These are phyloP conservation scores for Phytophthora cryptogea DNA, from an alignment of 352 stramenopile genomes.

Conservation along the genomic window DNA sequence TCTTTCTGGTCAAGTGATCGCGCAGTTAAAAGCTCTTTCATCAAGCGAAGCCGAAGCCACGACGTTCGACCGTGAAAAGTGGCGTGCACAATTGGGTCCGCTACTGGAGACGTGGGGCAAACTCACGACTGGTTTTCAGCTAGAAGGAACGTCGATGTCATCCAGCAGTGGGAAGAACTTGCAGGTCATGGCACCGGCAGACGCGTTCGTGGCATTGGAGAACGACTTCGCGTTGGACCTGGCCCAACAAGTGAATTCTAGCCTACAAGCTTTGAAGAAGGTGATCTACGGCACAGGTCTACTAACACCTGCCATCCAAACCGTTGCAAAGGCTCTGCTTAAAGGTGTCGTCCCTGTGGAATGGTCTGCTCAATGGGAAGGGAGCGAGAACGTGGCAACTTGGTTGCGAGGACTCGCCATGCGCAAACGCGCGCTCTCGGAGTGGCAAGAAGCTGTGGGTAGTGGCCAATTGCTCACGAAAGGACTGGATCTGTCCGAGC, in stretches of 20 bases:
- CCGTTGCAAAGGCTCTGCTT: constrained; percentile 72
- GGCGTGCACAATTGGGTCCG: constrained; percentile 87
- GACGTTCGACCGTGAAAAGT: constrained; percentile 93
- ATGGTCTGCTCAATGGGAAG: constrained; percentile 87
- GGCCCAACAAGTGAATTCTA: constrained; percentile 65
- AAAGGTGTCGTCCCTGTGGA: constrained; percentile 70
- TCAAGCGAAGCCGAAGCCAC: constrained; percentile 56
- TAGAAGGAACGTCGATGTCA: constrained; percentile 38
- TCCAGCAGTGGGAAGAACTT: constrained; percentile 40
- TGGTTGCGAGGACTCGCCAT: constrained; percentile 86
- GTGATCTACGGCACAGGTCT: constrained; percentile 92
- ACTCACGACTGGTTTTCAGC: constrained; percentile 62
- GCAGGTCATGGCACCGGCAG: constrained; percentile 68
- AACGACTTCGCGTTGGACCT: constrained; percentile 84
- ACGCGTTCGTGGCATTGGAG: constrained; percentile 92
- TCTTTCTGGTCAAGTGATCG: constrained; percentile 80
- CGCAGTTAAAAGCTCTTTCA: constrained; percentile 86
- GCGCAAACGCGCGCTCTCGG: constrained; percentile 79
- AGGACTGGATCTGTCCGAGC: constrained; percentile 87
- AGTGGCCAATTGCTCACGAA: constrained; percentile 71
- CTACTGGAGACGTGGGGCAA: constrained; percentile 91
- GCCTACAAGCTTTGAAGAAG: constrained; percentile 83
- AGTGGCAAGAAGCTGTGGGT: constrained; percentile 78
- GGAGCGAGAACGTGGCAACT: constrained; percentile 61
- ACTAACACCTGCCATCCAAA: constrained; percentile 90